phyloP scores from a whole-genome alignment of 108 stramenopile species.

The Stephanodiscus triporus region DNA sequence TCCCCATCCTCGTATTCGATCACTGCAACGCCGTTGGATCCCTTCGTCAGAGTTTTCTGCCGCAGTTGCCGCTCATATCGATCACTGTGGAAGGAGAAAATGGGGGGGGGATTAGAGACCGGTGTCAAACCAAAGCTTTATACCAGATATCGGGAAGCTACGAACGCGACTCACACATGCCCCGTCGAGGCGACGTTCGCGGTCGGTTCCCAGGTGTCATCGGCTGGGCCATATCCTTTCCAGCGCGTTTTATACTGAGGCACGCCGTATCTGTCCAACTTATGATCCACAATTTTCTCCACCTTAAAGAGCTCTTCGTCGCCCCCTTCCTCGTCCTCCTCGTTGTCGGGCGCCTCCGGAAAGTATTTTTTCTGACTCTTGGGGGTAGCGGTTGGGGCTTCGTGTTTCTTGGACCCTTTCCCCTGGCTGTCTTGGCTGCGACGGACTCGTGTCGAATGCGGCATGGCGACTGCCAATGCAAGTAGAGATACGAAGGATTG shows the following conservation, averaged over 20 bases:
- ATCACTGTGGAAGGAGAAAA: slow-evolving; percentile 2
- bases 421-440: slow-evolving; percentile 2
- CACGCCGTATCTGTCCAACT: slow-evolving; percentile 9
- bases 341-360: neutral
- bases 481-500: too few relatives aligned
- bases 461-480: slow-evolving; percentile 6
- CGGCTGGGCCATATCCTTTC: slow-evolving; percentile 31
- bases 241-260: slow-evolving; percentile 27
- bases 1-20: slow-evolving; percentile 50
- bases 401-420: neutral
- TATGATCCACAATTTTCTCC: slow-evolving; percentile 29
- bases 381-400: neutral
- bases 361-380: neutral
- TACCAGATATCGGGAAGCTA: neutral
- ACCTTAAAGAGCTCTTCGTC: slow-evolving; percentile 25
- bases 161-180: slow-evolving; percentile 15
- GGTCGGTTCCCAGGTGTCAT: slow-evolving; percentile 45
- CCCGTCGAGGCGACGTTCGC: slow-evolving; percentile 39
- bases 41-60: slow-evolving; percentile 12
- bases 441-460: neutral
- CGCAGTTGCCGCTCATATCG: slow-evolving; percentile 29
- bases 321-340: slow-evolving; percentile 10
- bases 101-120: too few relatives aligned
- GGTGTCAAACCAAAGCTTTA: too few relatives aligned
- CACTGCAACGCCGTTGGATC: slow-evolving; percentile 31